A percentile compares a stretch with the other conserved stretches of the same genome.
Conservation (phyloP, 1,139 yeast species). For the Diutina sp. region DNA sequence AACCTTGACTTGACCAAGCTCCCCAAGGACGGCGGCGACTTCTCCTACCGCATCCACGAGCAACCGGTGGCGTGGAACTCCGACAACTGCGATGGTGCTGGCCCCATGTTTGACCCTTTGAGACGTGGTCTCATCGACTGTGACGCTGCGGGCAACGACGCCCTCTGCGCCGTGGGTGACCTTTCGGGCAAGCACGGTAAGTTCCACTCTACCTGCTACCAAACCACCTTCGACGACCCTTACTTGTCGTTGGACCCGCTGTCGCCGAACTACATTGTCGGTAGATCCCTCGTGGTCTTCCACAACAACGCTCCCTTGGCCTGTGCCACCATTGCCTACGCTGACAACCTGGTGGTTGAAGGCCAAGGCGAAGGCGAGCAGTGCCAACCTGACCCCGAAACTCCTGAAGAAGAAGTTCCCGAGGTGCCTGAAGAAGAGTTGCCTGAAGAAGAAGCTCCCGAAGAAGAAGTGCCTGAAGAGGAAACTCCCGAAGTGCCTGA, state of each 20-base stretch:
- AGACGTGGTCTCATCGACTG: slow-evolving; percentile 28
- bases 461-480: neutral
- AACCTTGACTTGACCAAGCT: slow-evolving; percentile 48
- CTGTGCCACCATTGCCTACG: slow-evolving; percentile 38
- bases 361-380: too few relatives aligned
- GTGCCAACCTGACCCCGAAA: neutral
- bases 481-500: neutral
- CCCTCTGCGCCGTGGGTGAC: slow-evolving; percentile 48
- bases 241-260: slow-evolving; percentile 36
- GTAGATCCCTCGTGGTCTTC: slow-evolving; percentile 41
- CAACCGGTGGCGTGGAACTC: slow-evolving; percentile 20
- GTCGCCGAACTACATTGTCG: slow-evolving; percentile 37
- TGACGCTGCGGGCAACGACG: slow-evolving; percentile 32
- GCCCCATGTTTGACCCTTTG: slow-evolving; percentile 42
- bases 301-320: slow-evolving; percentile 38
- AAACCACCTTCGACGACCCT: slow-evolving; percentile 38
- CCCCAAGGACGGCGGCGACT: slow-evolving; percentile 42
- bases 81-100: slow-evolving; percentile 32
- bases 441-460: neutral
- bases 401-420: neutral
- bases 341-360: neutral
- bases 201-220: slow-evolving; percentile 43
- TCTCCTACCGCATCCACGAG: slow-evolving; percentile 45
- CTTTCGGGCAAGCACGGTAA: slow-evolving; percentile 53
- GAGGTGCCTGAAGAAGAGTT: neutral